phyloP scores from a whole-genome alignment of 306 rosid species.

The Glycine tomentella region DNA sequence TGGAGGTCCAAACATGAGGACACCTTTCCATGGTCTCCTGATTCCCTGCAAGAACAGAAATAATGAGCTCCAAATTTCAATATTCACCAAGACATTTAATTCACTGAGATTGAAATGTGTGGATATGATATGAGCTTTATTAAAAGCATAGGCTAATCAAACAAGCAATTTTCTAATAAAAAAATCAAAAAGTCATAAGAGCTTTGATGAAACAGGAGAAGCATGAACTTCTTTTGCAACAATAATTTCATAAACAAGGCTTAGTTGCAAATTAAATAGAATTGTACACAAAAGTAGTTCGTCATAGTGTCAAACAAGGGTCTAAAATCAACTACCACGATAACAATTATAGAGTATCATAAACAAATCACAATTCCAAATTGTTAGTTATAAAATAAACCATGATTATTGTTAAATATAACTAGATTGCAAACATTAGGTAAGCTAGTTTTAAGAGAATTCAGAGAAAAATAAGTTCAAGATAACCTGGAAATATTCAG shows the following conservation, averaged over 20 bases:
- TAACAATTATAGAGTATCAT: constrained; percentile 9
- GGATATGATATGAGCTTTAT: constrained; percentile 2
- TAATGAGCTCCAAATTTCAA: constrained; percentile 37
- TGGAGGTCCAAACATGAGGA: constrained; percentile 99
- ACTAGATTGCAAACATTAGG: constrained; percentile 17
- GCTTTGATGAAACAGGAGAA: constrained; percentile 29
- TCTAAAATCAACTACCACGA: constrained; percentile 12
- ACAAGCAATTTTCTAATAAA: not conserved
- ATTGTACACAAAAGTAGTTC: not conserved
- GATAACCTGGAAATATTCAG: constrained; percentile 93
- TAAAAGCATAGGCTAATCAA: constrained; percentile 18
- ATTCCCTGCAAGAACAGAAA: constrained; percentile 76
- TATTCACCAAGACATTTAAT: constrained; percentile 14
- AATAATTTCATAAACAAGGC: constrained; percentile 10
- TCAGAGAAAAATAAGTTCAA: constrained; percentile 39
- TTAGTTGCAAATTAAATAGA: not conserved
- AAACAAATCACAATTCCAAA: constrained; percentile 11
- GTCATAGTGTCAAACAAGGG: constrained; percentile 21
- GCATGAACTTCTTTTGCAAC: not conserved
- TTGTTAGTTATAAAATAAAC: not conserved
- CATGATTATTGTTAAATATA: constrained; percentile 16
- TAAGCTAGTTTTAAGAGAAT: constrained; percentile 5
- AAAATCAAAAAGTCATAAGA: not conserved
- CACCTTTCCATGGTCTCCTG: constrained; percentile 99
- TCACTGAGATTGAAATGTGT: constrained; percentile 28